A percentile compares a stretch with the other conserved stretches of the same genome.
phyloP scores from a whole-genome alignment of 2,329 filamentous ascomycete species.

The Verticillium alfalfae region DNA sequence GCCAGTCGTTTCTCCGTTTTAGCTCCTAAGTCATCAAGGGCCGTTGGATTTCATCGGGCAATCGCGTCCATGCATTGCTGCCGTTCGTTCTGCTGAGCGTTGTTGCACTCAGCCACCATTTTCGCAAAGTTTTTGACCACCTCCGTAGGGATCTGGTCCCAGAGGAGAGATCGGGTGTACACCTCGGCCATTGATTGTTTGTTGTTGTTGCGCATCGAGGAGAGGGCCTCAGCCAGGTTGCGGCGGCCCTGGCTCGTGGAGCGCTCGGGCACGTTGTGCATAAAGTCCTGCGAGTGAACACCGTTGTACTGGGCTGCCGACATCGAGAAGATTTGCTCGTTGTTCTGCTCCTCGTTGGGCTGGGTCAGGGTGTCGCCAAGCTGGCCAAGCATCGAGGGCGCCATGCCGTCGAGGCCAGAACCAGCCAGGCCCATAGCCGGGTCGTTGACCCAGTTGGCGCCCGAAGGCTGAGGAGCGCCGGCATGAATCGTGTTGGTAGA shows the following conservation, averaged over 20 bases:
- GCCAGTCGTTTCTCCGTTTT: conserved; percentile 9
- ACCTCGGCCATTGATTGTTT: conserved; percentile 79
- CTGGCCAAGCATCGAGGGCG: conserved; percentile 58
- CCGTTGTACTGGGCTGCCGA: conserved; percentile 85
- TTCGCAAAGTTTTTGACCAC: conserved; percentile 90
- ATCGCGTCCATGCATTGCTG: conserved; percentile 35
- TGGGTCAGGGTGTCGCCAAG: conserved; percentile 64
- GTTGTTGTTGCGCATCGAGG: conserved; percentile 65
- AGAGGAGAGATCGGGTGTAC: conserved; percentile 86
- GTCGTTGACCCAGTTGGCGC: conserved; percentile 37
- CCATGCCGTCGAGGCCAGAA: conserved; percentile 24
- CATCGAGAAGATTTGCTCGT: conserved; percentile 82
- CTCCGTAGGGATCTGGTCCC: conserved; percentile 88
- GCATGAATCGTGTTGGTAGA: conserved; percentile 36
- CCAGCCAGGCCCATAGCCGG: conserved; percentile 27
- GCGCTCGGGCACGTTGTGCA: conserved; percentile 49
- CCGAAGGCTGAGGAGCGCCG: conserved; percentile 46
- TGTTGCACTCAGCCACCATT: conserved; percentile 75
- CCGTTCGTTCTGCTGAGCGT: conserved; percentile 31
- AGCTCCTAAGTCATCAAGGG: conserved; percentile 20
- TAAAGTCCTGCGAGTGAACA: conserved; percentile 70
- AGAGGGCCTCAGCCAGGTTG: conserved; percentile 75
- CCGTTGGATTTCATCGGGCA: conserved; percentile 20
- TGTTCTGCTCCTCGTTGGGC: conserved; percentile 78
- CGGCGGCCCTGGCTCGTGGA: conserved; percentile 59